These are phyloP conservation scores for Cystofilobasidium ferigula DNA, from an alignment of 768 basidiomycete genomes.

Conservation along the genomic window DNA sequence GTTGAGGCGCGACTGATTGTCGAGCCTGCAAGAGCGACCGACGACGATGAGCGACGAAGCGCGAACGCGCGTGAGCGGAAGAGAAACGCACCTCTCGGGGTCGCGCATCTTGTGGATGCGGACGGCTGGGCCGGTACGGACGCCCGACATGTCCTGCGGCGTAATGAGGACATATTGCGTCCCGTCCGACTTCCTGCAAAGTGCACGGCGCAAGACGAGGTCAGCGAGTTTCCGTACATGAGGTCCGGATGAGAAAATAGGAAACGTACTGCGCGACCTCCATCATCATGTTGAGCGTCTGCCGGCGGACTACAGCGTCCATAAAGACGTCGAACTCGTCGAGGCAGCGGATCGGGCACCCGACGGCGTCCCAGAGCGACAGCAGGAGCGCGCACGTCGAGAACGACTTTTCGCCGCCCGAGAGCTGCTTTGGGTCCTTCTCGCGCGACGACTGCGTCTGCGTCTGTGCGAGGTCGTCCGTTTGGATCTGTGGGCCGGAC, in stretches of 20 bases:
- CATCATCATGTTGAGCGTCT: slow-evolving; percentile 85
- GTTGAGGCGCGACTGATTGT: slow-evolving; percentile 4
- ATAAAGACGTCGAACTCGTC: slow-evolving; percentile 99
- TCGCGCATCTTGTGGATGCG: slow-evolving; percentile 21
- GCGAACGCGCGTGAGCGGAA: neutral
- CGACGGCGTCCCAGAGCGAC: slow-evolving; percentile 92
- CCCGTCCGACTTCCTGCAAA: neutral
- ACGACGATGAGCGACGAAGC: neutral
- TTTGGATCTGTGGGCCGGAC: slow-evolving; percentile 51
- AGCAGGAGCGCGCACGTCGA: slow-evolving; percentile 86
- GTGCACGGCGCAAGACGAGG: neutral
- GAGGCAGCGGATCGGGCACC: slow-evolving; percentile 87
- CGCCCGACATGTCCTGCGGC: slow-evolving; percentile 25
- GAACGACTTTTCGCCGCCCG: slow-evolving; percentile 94
- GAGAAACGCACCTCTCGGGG: slow-evolving; percentile 11
- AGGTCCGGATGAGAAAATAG: neutral
- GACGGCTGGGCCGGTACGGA: slow-evolving; percentile 12
- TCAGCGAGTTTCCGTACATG: neutral
- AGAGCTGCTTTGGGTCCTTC: slow-evolving; percentile 65
- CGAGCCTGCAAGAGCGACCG: neutral
- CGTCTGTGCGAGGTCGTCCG: slow-evolving; percentile 56
- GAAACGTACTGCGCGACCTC: slow-evolving; percentile 12
- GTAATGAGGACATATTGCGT: slow-evolving; percentile 20
- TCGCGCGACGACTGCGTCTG: neutral
- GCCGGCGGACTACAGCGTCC: slow-evolving; percentile 50